These are phyloP conservation scores for Penicillium paradoxum DNA, from an alignment of 495 filamentous ascomycete species.

Conservation along the genomic window DNA sequence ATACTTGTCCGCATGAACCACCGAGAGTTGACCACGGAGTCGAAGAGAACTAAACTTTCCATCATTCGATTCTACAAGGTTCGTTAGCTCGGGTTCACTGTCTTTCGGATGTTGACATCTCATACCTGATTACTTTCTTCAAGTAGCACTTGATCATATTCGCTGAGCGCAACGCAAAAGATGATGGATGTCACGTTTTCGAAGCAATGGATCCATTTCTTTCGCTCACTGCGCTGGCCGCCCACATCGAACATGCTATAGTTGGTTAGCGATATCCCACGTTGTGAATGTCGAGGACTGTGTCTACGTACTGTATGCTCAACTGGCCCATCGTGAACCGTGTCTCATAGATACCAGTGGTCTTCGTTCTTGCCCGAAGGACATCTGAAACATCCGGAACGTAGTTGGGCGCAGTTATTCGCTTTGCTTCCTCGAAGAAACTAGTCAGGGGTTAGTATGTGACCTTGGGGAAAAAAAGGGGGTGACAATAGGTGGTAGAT, in stretches of 20 bases:
- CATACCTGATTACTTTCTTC: slow-evolving; percentile 95
- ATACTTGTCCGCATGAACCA: slow-evolving; percentile 99
- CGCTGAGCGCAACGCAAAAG: slow-evolving; percentile 96
- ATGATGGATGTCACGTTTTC: slow-evolving; percentile 99
- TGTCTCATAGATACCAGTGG: slow-evolving; percentile 99
- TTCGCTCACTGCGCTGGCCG: slow-evolving; percentile 92
- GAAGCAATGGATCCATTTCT: slow-evolving; percentile 99
- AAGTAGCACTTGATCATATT: slow-evolving; percentile 94
- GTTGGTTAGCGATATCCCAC: slow-evolving; percentile 10
- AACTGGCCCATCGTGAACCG: slow-evolving; percentile 96
- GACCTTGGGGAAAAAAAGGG: background rate
- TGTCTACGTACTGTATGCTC: slow-evolving; percentile 86
- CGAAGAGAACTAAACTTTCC: slow-evolving; percentile 95
- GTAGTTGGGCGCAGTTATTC: slow-evolving; percentile 82
- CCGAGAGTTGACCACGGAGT: slow-evolving; percentile 96
- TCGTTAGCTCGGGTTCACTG: background rate
- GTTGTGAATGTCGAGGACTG: background rate
- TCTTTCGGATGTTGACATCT: background rate
- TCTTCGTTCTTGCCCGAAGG: slow-evolving; percentile 91
- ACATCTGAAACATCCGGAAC: slow-evolving; percentile 91
- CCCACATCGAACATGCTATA: slow-evolving; percentile 97
- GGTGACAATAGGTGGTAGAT: background rate
- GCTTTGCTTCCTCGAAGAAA: slow-evolving; percentile 88
- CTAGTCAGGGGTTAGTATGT: slow-evolving; percentile 39
- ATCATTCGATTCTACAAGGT: slow-evolving; percentile 87